Percentiles rank a stretch among this genome's conserved stretches.
Evolutionary conservation across 495 filamentous ascomycete species (phyloP).

Genomic region (Penicillium canariense): DNA sequence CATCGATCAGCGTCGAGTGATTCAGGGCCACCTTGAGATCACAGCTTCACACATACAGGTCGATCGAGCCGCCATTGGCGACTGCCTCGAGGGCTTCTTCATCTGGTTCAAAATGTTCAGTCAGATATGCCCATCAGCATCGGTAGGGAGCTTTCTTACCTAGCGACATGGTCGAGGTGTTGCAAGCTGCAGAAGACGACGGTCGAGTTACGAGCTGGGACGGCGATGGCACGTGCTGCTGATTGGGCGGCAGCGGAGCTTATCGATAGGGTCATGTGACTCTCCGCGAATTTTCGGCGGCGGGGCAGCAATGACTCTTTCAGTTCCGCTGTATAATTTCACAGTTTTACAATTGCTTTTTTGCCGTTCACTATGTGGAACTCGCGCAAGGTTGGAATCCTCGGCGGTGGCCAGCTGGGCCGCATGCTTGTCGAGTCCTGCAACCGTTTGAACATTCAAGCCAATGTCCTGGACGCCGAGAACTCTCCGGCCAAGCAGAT

Average conservation of each 20-base stretch:
- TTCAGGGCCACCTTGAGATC: not conserved
- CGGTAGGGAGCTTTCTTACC: constrained; percentile 24
- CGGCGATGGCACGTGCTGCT: constrained; percentile 10
- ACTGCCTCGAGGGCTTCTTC: constrained; percentile 62
- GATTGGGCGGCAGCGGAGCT: constrained; percentile 21
- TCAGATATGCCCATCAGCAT: not conserved
- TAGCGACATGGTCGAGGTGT: constrained; percentile 35
- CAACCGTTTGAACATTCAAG: constrained; percentile 77
- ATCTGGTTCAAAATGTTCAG: constrained; percentile 32
- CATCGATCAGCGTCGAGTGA: constrained; percentile 25
- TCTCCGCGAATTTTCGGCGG: constrained; percentile 33
- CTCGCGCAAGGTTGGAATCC: constrained; percentile 59
- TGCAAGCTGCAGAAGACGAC: constrained; percentile 12
- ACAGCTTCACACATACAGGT: constrained; percentile 53
- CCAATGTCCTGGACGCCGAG: constrained; percentile 75
- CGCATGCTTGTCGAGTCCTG: constrained; percentile 95
- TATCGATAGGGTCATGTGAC: constrained; percentile 33
- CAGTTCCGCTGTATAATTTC: not conserved
- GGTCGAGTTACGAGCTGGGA: constrained; percentile 21
- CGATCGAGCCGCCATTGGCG: constrained; percentile 65
- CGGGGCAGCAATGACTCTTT: constrained; percentile 32
- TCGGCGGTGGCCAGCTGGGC: constrained; percentile 82
- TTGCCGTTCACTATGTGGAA: constrained; percentile 42
- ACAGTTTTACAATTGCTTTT: constrained; percentile 3
- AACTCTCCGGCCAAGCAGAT: constrained; percentile 89